phyloP scores from a whole-genome alignment of 2,329 filamentous ascomycete genomes.

The Colletotrichum navitas region DNA sequence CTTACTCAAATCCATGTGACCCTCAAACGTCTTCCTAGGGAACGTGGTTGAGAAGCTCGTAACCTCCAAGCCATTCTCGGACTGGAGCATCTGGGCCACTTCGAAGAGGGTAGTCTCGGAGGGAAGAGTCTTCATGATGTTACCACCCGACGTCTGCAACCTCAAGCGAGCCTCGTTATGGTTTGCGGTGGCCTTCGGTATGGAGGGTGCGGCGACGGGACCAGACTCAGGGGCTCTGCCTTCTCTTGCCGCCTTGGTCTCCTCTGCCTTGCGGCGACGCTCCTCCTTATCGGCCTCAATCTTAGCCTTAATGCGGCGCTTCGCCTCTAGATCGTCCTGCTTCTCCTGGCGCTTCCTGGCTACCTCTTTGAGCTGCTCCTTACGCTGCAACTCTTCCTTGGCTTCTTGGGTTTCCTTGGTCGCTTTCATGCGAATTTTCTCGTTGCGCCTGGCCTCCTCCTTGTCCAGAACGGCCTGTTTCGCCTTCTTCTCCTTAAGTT shows the following conservation, averaged over 20 bases:
- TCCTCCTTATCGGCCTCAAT: slow-evolving; percentile 96
- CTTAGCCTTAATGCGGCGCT: slow-evolving; percentile 90
- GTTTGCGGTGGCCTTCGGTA: slow-evolving; percentile 73
- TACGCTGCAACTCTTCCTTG: slow-evolving; percentile 89
- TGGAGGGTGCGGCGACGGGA: slow-evolving; percentile 60
- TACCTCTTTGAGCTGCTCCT: slow-evolving; percentile 93
- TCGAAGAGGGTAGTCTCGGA: slow-evolving; percentile 95
- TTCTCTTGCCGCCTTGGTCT: slow-evolving; percentile 86
- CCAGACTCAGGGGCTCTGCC: slow-evolving; percentile 70
- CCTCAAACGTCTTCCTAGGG: slow-evolving; percentile 83
- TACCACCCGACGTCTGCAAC: slow-evolving; percentile 81
- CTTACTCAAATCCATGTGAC: slow-evolving; percentile 81
- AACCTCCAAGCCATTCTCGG: slow-evolving; percentile 78
- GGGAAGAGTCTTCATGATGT: slow-evolving; percentile 87
- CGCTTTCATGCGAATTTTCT: slow-evolving; percentile 86
- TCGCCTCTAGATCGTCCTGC: slow-evolving; percentile 84
- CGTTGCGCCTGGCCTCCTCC: slow-evolving; percentile 85
- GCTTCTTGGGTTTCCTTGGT: slow-evolving; percentile 89
- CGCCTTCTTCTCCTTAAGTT: slow-evolving; percentile 79
- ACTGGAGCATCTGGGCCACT: slow-evolving; percentile 80
- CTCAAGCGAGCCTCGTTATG: slow-evolving; percentile 86
- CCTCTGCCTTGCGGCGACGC: slow-evolving; percentile 85
- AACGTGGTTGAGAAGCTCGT: slow-evolving; percentile 88
- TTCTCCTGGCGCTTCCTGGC: slow-evolving; percentile 90
- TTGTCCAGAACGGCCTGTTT: slow-evolving; percentile 79